Evolutionary conservation across 2,329 filamentous ascomycete species (phyloP).

Genomic region (Aspergillus piperis): DNA sequence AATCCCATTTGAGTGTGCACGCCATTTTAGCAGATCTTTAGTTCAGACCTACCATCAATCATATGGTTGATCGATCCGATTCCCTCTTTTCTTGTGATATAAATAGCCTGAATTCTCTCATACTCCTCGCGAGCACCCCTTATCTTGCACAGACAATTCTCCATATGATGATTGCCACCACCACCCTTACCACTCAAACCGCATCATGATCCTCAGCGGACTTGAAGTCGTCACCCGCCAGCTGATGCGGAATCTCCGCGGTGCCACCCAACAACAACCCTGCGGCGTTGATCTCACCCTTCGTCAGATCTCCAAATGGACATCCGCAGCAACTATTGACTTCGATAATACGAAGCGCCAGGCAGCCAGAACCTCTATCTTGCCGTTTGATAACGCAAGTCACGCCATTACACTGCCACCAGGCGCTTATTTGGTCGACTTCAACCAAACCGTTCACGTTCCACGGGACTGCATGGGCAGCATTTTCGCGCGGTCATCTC

Average conservation of each 20-base stretch:
- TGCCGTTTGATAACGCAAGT: constrained; percentile 18
- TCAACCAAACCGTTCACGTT: constrained; percentile 45
- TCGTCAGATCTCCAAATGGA: constrained; percentile 28
- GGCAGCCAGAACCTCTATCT: constrained; percentile 14
- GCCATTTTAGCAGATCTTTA: no score
- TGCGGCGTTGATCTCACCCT: constrained; percentile 37
- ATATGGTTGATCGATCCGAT: no score
- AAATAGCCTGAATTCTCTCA: no score
- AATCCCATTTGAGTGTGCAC: no score
- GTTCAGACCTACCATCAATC: no score
- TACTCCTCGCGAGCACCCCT: no score
- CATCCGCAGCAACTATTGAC: constrained; percentile 31
- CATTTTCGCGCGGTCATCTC: constrained; percentile 41
- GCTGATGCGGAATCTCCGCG: constrained; percentile 8
- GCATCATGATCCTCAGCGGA: constrained; percentile 12
- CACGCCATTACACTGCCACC: constrained; percentile 23
- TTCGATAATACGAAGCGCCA: constrained; percentile 33
- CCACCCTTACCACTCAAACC: no score
- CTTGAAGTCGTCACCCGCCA: constrained; percentile 8
- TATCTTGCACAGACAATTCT: no score
- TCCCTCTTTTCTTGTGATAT: no score
- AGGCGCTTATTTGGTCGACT: constrained; percentile 37
- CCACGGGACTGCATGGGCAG: constrained; percentile 44
- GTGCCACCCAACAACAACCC: constrained; percentile 27
- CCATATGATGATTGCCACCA: no score